Percentiles rank a stretch among this genome's conserved stretches.
Conservation (phyloP, 169 alveolate genomes). For the Plasmodium fragile region DNA sequence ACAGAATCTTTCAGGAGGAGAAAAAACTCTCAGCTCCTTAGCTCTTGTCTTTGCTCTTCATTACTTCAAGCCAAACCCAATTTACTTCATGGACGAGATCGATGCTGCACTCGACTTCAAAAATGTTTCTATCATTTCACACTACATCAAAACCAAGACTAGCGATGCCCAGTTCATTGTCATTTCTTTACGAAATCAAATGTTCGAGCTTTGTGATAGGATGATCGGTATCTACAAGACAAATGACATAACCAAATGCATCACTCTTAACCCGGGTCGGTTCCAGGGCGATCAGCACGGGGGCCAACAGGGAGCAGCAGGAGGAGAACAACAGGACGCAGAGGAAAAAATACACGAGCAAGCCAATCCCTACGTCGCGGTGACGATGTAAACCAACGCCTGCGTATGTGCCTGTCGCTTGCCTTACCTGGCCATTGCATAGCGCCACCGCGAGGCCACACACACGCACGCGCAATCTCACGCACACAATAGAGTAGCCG, state of each 20-base stretch:
- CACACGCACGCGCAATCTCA: not conserved
- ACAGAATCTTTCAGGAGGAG: slow-evolving; percentile 97
- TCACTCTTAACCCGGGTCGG: slow-evolving; percentile 49
- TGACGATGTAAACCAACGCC: not conserved
- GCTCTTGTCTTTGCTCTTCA: slow-evolving; percentile 99
- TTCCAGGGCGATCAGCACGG: not conserved
- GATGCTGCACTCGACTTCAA: slow-evolving; percentile 99
- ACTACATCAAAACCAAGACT: slow-evolving; percentile 92
- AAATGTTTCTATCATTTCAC: slow-evolving; percentile 94
- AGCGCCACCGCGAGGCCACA: not conserved
- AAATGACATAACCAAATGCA: slow-evolving; percentile 91
- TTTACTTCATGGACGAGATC: slow-evolving; percentile 99
- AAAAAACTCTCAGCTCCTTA: slow-evolving; percentile 97
- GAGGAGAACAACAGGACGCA: not conserved
- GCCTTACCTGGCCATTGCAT: not conserved
- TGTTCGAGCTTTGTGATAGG: slow-evolving; percentile 96
- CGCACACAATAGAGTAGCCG: not conserved
- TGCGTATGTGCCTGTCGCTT: not conserved
- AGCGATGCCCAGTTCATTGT: slow-evolving; percentile 98
- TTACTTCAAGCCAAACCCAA: slow-evolving; percentile 98
- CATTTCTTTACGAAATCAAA: slow-evolving; percentile 95
- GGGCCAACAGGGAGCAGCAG: not conserved
- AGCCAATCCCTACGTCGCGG: not conserved
- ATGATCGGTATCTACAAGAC: slow-evolving; percentile 96
- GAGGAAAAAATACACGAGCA: not conserved